Base-by-base conservation (phyloP, 1,284 basidiomycete species). In the Chiua sp. region DNA sequence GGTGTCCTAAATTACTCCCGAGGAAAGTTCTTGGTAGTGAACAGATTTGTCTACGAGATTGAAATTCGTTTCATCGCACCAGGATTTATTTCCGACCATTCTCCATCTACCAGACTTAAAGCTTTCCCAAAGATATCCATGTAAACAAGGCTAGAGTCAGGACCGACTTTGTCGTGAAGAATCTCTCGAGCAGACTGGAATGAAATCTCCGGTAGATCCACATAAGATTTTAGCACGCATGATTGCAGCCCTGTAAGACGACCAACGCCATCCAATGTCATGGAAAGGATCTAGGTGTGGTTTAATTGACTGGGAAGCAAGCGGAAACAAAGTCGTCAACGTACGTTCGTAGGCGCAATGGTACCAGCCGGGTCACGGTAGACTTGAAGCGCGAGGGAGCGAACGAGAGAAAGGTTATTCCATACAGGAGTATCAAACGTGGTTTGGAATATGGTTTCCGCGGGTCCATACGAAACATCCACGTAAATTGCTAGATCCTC, bases 1-100 rank as follows among this genome's bases (percentile, higher is more conserved):
- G 70, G 18, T 73, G 8, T 60, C 53, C 16, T 73, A 32, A 65
- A 28, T 3, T 44, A 44, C 2, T 51, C 13, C 10, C 20, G 10
- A 6, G 51, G 13, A 35, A 39, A 42, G 8, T 42, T 5, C 39
- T 42, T n/a, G 18, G 39, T 7, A 54, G n/a, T 3, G 6, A 22
- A 18, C 15, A 30, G 49, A 3, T 30, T 30, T 16, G 11, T 33
- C 23, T 6, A 35, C 44, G 10, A 35, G 15, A 47, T 22, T 49
- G 30, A 11, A 39, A 7, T 20, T 18, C 4, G 3, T 33, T 49
- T 48, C 8, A 13, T 15, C 5, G 10, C 22, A 46, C 35, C 46
- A 47, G 52, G 18, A 23, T 35, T 16, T 7, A 39, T 26, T 13
- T 53, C 8, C 3, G 18, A 47, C 65, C 67, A 65, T 20, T 56